These are phyloP conservation scores for Globisporangium spiculum DNA, from an alignment of 352 stramenopile species.

Conservation along the genomic window DNA sequence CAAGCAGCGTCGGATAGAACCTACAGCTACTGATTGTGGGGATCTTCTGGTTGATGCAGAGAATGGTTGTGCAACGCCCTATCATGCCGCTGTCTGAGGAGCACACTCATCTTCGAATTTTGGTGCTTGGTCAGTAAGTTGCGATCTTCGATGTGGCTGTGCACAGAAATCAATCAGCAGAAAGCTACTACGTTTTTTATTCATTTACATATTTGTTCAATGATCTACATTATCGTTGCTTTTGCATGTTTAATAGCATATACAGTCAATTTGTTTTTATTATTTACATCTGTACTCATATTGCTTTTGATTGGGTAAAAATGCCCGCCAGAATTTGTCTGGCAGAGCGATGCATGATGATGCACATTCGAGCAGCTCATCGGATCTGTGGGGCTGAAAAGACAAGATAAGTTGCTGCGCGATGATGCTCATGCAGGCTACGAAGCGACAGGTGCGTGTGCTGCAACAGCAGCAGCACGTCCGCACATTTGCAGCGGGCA, in stretches of 20 bases:
- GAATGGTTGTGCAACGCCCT: not conserved
- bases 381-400: not conserved
- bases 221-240: no score
- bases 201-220: no score
- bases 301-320: not conserved
- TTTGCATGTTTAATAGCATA: not conserved
- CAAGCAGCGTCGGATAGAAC: not conserved
- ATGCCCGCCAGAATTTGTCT: constrained; percentile 1
- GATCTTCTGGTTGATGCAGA: not conserved
- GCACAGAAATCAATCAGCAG: not conserved
- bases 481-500: not conserved
- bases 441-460: not conserved
- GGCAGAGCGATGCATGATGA: constrained; percentile 10
- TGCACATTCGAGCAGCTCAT: not conserved
- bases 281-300: not conserved
- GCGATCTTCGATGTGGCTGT: not conserved
- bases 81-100: not conserved
- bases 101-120: not conserved
- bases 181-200: no score
- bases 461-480: not conserved
- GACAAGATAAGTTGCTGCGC: not conserved
- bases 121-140: not conserved
- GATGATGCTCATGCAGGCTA: not conserved
- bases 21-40: not conserved
- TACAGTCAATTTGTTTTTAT: not conserved